phyloP scores from a whole-genome alignment of 2,329 filamentous ascomycete genomes.

The Fusarium hainanense region DNA sequence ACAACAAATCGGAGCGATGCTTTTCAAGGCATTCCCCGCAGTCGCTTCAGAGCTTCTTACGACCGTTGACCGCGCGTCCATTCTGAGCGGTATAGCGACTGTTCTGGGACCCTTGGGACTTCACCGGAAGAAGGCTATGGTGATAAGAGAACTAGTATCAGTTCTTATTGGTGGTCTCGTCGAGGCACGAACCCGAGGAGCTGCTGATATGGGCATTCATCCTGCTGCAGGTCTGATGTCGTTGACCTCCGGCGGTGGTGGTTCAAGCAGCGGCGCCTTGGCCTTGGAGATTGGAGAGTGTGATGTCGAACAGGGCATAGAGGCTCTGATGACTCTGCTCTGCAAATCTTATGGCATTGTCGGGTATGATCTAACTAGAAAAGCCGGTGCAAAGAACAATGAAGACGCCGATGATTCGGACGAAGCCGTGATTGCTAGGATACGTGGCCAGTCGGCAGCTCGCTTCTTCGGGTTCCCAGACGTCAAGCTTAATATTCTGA shows the following conservation, averaged over 20 bases:
- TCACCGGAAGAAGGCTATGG: conserved; percentile 89
- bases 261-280: conserved; percentile 62
- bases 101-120: conserved; percentile 83
- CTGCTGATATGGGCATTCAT: conserved; percentile 95
- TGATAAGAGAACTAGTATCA: conserved; percentile 85
- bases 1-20: conserved; percentile 70
- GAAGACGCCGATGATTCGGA: conserved; percentile 59
- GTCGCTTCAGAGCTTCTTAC: conserved; percentile 74
- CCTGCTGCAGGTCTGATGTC: conserved; percentile 88
- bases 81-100: conserved; percentile 87
- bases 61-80: conserved; percentile 78
- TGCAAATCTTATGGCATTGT: conserved; percentile 74
- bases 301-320: conserved; percentile 74
- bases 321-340: conserved; percentile 69
- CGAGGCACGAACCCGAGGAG: conserved; percentile 90
- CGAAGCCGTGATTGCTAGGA: conserved; percentile 65
- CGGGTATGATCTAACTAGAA: conserved; percentile 55
- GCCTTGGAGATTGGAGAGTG: conserved; percentile 71
- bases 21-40: conserved; percentile 78
- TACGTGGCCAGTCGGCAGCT: conserved; percentile 67
- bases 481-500: conserved; percentile 86
- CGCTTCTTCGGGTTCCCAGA: conserved; percentile 80
- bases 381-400: conserved; percentile 41
- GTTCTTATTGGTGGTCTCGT: conserved; percentile 86
- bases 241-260: conserved; percentile 66